Base-by-base conservation (phyloP, 345 rosid species). In the Citrus unshiu region DNA sequence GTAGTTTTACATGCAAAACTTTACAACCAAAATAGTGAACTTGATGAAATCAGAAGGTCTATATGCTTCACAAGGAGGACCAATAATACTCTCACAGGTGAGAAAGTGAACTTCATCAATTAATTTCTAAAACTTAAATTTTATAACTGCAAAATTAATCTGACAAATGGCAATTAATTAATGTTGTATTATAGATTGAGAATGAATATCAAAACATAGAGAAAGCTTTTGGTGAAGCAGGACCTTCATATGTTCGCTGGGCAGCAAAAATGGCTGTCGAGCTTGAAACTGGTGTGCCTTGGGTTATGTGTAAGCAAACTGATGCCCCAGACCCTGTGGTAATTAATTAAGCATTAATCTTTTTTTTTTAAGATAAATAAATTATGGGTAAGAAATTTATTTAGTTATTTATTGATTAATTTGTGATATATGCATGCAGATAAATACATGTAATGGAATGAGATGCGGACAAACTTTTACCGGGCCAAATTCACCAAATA, bases 251-350 rank as follows among this genome's bases (percentile, higher is more conserved):
- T 76, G 89, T 92, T 60, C 78, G 54, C 9, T 95, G 98, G 98
- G 98, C 97, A 5, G 97, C 88, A 29, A 78, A 83, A 72, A 93
- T 93, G 97, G 97, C 96, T 0, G 93, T 91, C 4, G 91, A 85
- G 4, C 90, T 90, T 4, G 71, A 87, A 49, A 90, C 97, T 0
- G 98, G 97, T 9, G 98, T 93, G n/a, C 99, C 99, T 37, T 95
- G 99, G 99, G 85, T 89, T 18, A 95, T 95, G 99, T 93, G 99
- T 89, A 92, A 91, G 81, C 95, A 92, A 82, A 70, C 84, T 1
- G 97, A 95, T 78, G 97, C 98, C 73, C 98, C 99, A 35, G 95
- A 91, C 75, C 98, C 96, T 0, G 94, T 93, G 89, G 99, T 46
- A 46, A 46, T 13, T 46, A 46, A 12, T 46, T 95, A 51, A 60